phyloP scores from a whole-genome alignment of 2,329 filamentous ascomycete genomes.

The Aspergillus pseudoterreus region DNA sequence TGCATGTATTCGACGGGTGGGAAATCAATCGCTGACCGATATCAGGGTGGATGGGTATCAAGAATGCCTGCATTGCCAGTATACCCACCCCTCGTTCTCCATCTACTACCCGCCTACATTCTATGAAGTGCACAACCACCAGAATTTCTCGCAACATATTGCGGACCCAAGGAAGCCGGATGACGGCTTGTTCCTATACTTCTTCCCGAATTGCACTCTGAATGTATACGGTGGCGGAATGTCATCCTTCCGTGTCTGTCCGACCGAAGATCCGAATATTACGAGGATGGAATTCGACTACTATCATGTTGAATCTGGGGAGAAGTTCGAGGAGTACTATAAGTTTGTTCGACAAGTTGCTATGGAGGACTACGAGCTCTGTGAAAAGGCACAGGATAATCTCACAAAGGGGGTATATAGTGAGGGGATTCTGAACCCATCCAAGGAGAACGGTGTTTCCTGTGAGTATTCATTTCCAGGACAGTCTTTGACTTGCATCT shows the following conservation, averaged over 20 bases:
- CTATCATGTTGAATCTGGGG: slow-evolving; percentile 49
- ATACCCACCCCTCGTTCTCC: slow-evolving; percentile 56
- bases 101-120: slow-evolving; percentile 54
- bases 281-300: slow-evolving; percentile 59
- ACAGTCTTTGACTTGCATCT: not conserved
- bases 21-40: not conserved
- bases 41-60: slow-evolving; percentile 55
- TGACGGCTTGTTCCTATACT: slow-evolving; percentile 56
- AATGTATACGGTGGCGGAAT: slow-evolving; percentile 59
- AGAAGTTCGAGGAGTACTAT: slow-evolving; percentile 56
- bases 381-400: slow-evolving; percentile 55
- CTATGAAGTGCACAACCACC: slow-evolving; percentile 53
- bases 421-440: slow-evolving; percentile 54
- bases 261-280: slow-evolving; percentile 47
- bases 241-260: slow-evolving; percentile 55
- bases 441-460: slow-evolving; percentile 54
- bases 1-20: not conserved
- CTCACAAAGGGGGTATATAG: slow-evolving; percentile 52
- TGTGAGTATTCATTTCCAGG: slow-evolving; percentile 31
- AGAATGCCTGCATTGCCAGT: slow-evolving; percentile 58
- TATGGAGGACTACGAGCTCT: slow-evolving; percentile 55
- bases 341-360: slow-evolving; percentile 56
- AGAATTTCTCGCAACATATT: slow-evolving; percentile 55
- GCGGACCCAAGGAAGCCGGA: slow-evolving; percentile 51
- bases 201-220: slow-evolving; percentile 55